Percentiles rank a stretch among this genome's conserved stretches.
Evolutionary conservation across 1,284 basidiomycete genomes (phyloP).

Genomic region (Sutorius eximius): DNA sequence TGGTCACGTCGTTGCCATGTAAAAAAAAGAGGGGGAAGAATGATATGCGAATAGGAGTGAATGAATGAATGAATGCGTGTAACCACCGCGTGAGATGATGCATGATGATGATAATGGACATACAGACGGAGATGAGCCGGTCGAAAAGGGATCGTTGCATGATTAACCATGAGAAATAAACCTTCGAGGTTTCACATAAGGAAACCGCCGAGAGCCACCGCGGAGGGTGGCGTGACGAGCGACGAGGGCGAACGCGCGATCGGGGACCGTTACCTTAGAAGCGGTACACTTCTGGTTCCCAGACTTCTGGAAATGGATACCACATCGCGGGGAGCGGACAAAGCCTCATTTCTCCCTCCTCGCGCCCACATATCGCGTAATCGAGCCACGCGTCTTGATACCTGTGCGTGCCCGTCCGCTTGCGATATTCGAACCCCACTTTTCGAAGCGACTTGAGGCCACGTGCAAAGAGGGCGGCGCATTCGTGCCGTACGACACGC

Average conservation of each 20-base stretch:
- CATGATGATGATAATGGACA: conserved; percentile 12
- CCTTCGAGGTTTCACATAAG: conserved; percentile 16
- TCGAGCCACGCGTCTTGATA: conserved; percentile 38
- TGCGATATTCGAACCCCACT: conserved; percentile 36
- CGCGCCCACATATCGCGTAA: conserved; percentile 28
- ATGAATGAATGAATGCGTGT: conserved; percentile 4
- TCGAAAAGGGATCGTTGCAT: conserved; percentile 9
- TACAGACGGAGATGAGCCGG: not conserved
- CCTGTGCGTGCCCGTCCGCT: conserved; percentile 34
- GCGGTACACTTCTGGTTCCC: conserved; percentile 25
- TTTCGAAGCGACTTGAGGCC: conserved; percentile 34
- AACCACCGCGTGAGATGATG: conserved; percentile 15
- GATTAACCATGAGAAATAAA: conserved; percentile 19
- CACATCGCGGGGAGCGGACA: conserved; percentile 29
- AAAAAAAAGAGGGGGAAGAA: not conserved
- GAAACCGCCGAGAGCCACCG: conserved; percentile 1
- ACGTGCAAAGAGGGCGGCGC: conserved; percentile 30
- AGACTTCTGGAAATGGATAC: conserved; percentile 36
- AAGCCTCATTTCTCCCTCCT: conserved; percentile 21
- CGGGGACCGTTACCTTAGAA: conserved; percentile 19
- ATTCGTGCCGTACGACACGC: conserved; percentile 30
- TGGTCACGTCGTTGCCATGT: conserved; percentile 3
- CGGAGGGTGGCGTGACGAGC: not conserved
- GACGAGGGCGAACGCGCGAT: not conserved
- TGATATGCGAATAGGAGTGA: conserved; percentile 18